A percentile compares a stretch with the other conserved stretches of the same genome.
These are phyloP conservation scores for Yarrowia galli DNA, from an alignment of 1,139 yeast species.

Conservation along the genomic window DNA sequence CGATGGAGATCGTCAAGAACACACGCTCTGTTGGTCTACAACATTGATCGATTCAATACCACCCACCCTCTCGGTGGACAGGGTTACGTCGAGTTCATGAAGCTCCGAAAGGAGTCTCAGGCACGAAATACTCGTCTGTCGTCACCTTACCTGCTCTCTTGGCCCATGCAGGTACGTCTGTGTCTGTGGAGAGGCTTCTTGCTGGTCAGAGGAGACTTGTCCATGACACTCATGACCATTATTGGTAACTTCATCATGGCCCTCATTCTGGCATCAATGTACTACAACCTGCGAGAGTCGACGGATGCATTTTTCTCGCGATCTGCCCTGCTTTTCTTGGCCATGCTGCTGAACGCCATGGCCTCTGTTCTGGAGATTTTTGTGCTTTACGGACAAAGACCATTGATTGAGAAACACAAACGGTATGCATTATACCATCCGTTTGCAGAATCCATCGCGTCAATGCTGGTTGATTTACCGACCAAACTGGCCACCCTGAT, in stretches of 20 bases:
- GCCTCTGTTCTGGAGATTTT: conserved; percentile 78
- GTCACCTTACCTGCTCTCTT: conserved; percentile 73
- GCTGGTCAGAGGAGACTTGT: conserved; percentile 70
- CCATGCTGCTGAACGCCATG: conserved; percentile 78
- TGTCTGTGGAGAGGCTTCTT: conserved; percentile 67
- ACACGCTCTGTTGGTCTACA: conserved; percentile 52
- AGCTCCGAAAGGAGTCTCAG: conserved; percentile 62
- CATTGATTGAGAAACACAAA: conserved; percentile 80
- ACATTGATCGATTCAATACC: conserved; percentile 54
- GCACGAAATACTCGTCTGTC: conserved; percentile 59
- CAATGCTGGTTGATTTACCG: conserved; percentile 64
- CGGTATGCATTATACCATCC: conserved; percentile 78
- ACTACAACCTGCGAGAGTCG: conserved; percentile 61
- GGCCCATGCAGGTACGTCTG: conserved; percentile 67
- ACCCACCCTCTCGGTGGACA: conserved; percentile 68
- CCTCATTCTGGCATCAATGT: conserved; percentile 74
- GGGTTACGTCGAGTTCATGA: conserved; percentile 65
- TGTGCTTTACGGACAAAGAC: conserved; percentile 72
- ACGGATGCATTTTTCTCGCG: conserved; percentile 69
- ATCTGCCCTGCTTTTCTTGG: conserved; percentile 77
- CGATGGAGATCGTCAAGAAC: conserved; percentile 69
- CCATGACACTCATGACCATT: conserved; percentile 65
- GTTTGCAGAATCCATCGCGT: conserved; percentile 74
- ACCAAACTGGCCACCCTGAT: conserved; percentile 68
- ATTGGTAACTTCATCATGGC: conserved; percentile 75